Evolutionary conservation across 78 protist species (phyloP).

Genomic region (Emiliania huxleyi): DNA sequence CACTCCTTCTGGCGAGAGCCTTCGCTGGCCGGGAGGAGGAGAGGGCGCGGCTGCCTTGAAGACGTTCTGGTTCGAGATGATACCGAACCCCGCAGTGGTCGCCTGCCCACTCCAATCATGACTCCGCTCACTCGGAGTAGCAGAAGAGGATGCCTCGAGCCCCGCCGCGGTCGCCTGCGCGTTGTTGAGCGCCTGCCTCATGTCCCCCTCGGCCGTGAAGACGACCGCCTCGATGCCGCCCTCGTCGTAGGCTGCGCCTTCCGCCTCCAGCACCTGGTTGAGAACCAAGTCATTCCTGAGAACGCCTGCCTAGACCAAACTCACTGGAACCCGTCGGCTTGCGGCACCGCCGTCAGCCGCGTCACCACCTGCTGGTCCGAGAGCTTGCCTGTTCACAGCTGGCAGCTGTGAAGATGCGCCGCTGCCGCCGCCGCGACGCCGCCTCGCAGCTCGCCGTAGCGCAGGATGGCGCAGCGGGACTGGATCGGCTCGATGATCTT

Average conservation of each 20-base stretch:
- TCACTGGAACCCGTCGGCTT: no score
- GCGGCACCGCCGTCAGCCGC: background rate
- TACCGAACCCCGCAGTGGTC: conserved; percentile 88
- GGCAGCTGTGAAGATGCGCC: background rate
- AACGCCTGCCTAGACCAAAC: no score
- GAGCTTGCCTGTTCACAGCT: background rate
- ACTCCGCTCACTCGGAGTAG: no score
- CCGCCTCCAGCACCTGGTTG: conserved; percentile 51
- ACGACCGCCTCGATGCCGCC: conserved; percentile 90
- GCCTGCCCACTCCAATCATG: no score
- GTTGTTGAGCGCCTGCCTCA: conserved; percentile 92
- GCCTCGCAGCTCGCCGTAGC: conserved; percentile 75
- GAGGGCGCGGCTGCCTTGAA: no score
- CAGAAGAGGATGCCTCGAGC: no score
- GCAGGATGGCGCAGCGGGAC: conserved; percentile 91
- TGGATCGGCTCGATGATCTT: conserved; percentile 98
- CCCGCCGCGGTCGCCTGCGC: conserved; percentile 93
- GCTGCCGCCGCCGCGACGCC: no score
- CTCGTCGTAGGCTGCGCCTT: conserved; percentile 58
- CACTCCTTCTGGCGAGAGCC: no score
- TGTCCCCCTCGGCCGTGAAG: conserved; percentile 94
- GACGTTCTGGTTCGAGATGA: conserved; percentile 79
- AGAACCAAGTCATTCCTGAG: no score
- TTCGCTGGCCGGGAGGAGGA: no score
- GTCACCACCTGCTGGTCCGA: background rate